phyloP scores from a whole-genome alignment of 805 yeast species.

The Candida bentonensis region DNA sequence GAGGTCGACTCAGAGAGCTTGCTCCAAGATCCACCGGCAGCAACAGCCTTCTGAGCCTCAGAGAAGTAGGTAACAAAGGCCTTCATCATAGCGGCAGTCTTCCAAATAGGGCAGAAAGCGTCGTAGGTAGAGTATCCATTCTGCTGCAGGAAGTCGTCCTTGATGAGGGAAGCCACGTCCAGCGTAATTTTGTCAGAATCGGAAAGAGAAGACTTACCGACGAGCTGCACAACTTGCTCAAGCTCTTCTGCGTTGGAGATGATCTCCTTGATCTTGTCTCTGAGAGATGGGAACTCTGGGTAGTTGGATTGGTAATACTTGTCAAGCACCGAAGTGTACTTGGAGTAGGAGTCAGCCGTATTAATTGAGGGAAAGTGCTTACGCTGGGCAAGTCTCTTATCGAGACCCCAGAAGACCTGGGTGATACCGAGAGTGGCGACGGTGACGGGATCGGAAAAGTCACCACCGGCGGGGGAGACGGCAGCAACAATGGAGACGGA shows the following conservation, averaged over 20 bases:
- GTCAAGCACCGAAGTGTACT: conserved; percentile 78
- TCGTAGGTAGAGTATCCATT: conserved; percentile 98
- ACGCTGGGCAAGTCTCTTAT: conserved; percentile 97
- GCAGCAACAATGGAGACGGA: conserved; percentile 99
- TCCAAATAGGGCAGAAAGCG: conserved; percentile 99
- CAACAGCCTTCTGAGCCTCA: conserved; percentile 94
- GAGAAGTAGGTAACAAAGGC: conserved; percentile 82
- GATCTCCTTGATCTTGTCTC: conserved; percentile 89
- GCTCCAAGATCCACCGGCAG: conserved; percentile 90
- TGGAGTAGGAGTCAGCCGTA: conserved; percentile 91
- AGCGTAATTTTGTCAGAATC: conserved; percentile 94
- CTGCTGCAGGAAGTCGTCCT: conserved; percentile 98
- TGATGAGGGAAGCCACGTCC: conserved; percentile 81
- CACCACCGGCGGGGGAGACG: conserved; percentile 99
- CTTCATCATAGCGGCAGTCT: conserved; percentile 96
- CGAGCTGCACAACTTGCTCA: conserved; percentile 98
- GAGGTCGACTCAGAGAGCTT: conserved; percentile 79
- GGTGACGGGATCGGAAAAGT: conserved; percentile 98
- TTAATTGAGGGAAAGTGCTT: conserved; percentile 99
- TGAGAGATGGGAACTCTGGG: conserved; percentile 82
- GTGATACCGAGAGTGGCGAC: conserved; percentile 97
- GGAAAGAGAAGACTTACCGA: conserved; percentile 94
- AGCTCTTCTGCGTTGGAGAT: conserved; percentile 94
- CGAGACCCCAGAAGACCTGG: conserved; percentile 99
- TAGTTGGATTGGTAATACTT: conserved; percentile 74